Conservation (phyloP, 1,284 basidiomycete genomes). For the Tremellales sp. region DNA sequence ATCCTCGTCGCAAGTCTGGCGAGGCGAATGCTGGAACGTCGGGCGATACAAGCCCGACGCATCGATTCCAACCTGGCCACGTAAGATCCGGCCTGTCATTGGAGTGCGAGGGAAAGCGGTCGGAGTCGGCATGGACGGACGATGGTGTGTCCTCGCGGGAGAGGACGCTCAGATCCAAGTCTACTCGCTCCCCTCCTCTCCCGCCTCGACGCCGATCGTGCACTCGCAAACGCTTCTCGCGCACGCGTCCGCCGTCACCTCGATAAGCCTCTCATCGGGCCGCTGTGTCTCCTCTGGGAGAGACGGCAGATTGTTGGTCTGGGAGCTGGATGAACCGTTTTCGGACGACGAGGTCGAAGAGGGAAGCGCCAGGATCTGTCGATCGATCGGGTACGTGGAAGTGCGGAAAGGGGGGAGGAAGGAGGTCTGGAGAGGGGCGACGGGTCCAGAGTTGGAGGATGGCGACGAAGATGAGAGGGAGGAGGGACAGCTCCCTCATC, state of each 20-base stretch:
- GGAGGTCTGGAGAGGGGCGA: conserved; percentile 18
- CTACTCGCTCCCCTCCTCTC: conserved; percentile 26
- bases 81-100: conserved; percentile 27
- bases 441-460: conserved; percentile 13
- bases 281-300: conserved; percentile 41
- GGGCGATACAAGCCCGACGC: conserved; percentile 17
- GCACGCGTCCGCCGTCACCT: conserved; percentile 37
- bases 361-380: conserved; percentile 16
- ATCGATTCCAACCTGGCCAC: conserved; percentile 28
- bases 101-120: conserved; percentile 39
- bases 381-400: conserved; percentile 41
- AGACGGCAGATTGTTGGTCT: conserved; percentile 45
- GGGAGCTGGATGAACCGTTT: conserved; percentile 40
- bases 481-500: conserved; percentile 28
- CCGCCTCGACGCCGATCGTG: conserved; percentile 19
- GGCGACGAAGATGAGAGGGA: conserved; percentile 2
- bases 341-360: conserved; percentile 9
- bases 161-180: conserved; percentile 46
- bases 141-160: conserved; percentile 47
- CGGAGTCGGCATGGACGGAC: conserved; percentile 41
- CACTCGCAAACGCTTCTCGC: conserved; percentile 45
- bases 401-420: conserved; percentile 29
- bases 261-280: conserved; percentile 34
- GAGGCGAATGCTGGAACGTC: conserved; percentile 38
- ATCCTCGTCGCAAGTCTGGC: conserved; percentile 8